Evolutionary conservation across 805 yeast genomes (phyloP).

Genomic region (Yamadazyma tumulicola): DNA sequence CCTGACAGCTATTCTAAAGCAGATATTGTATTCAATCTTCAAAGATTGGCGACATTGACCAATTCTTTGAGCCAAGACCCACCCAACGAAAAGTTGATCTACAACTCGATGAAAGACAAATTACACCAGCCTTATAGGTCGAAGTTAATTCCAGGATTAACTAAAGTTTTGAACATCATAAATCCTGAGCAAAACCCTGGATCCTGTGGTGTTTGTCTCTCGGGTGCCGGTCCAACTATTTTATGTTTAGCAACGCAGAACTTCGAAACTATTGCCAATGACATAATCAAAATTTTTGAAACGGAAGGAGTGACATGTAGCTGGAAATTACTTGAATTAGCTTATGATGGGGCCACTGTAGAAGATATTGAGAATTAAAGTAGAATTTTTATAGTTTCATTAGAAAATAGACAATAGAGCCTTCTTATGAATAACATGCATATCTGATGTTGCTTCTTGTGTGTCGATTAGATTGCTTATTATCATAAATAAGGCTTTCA

Average conservation of each 20-base stretch:
- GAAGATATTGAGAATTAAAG: not conserved
- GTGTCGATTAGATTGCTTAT: no score
- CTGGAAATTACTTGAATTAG: constrained; percentile 84
- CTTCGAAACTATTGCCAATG: constrained; percentile 77
- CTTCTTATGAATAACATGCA: no score
- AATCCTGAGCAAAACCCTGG: constrained; percentile 84
- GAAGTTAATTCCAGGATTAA: constrained; percentile 84
- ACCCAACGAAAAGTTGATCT: constrained; percentile 79
- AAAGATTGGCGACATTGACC: constrained; percentile 88
- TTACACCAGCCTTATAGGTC: constrained; percentile 97
- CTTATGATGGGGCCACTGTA: constrained; percentile 74
- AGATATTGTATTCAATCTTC: constrained; percentile 90
- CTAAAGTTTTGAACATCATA: constrained; percentile 72
- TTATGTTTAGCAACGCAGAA: constrained; percentile 88
- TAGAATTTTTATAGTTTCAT: not conserved
- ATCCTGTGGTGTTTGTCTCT: constrained; percentile 85
- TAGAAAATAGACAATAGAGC: no score
- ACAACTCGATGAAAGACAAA: constrained; percentile 94
- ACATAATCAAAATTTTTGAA: constrained; percentile 66
- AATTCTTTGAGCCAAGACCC: constrained; percentile 84
- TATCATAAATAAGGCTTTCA: no score
- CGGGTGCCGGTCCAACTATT: constrained; percentile 98
- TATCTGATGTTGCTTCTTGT: no score
- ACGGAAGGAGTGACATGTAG: constrained; percentile 65
- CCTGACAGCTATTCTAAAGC: constrained; percentile 74